Percentiles rank a stretch among this genome's conserved stretches.
These are phyloP conservation scores for Alternaria ventricosa DNA, from an alignment of 2,329 filamentous ascomycete species.

Conservation along the genomic window DNA sequence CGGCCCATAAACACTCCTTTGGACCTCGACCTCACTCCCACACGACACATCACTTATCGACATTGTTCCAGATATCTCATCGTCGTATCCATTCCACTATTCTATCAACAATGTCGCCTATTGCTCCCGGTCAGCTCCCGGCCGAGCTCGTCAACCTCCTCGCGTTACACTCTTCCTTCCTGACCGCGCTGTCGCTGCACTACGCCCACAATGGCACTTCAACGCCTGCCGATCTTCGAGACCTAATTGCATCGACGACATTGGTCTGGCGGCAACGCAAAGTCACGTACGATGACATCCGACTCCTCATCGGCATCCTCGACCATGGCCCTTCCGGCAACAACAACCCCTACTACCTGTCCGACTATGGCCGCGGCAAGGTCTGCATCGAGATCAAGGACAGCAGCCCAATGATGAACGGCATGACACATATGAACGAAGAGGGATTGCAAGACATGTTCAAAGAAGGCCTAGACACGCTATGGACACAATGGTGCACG, in stretches of 20 bases:
- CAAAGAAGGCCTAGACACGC: constrained; percentile 53
- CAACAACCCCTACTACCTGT: constrained; percentile 48
- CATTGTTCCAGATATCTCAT: constrained; percentile 30
- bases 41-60: constrained; percentile 21
- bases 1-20: constrained; percentile 33
- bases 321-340: constrained; percentile 34
- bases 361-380: constrained; percentile 52
- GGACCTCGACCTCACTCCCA: constrained; percentile 9
- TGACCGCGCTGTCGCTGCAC: constrained; percentile 57
- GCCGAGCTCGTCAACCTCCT: constrained; percentile 52
- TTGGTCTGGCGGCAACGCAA: constrained; percentile 55
- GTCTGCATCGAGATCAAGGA: constrained; percentile 51
- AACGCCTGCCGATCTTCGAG: constrained; percentile 51
- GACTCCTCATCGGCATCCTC: constrained; percentile 53
- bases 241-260: constrained; percentile 51
- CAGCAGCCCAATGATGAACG: constrained; percentile 31
- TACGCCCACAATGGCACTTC: constrained; percentile 58
- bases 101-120: constrained; percentile 38
- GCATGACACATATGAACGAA: constrained; percentile 51
- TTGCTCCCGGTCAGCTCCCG: constrained; percentile 46
- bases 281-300: constrained; percentile 55
- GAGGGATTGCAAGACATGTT: constrained; percentile 59
- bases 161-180: constrained; percentile 56
- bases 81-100: constrained; percentile 27
- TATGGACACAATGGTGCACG: constrained; percentile 54